Evolutionary conservation across 192 early-diverging fungal genomes (phyloP).

Genomic region (Backusella tarrabulga): DNA sequence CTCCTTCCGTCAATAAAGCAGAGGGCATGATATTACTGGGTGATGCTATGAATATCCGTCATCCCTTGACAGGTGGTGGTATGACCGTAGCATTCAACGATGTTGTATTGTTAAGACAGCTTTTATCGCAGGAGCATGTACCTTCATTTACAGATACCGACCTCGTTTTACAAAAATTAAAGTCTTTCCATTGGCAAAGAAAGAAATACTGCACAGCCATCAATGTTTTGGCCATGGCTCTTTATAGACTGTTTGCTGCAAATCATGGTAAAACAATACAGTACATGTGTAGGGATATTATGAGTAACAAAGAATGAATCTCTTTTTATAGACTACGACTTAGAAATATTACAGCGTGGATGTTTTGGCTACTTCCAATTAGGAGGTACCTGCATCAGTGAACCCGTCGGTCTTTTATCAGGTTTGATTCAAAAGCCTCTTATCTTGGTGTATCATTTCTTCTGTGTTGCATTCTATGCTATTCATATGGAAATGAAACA

Average conservation of each 20-base stretch:
- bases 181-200: slow-evolving; percentile 70
- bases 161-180: slow-evolving; percentile 54
- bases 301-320: background rate
- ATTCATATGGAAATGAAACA: slow-evolving; percentile 54
- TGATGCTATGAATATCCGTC: slow-evolving; percentile 96
- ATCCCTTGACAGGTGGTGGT: slow-evolving; percentile 93
- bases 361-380: slow-evolving; percentile 88
- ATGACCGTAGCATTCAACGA: slow-evolving; percentile 98
- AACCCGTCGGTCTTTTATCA: slow-evolving; percentile 85
- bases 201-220: slow-evolving; percentile 74
- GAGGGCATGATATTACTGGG: slow-evolving; percentile 84
- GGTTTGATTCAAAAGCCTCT: slow-evolving; percentile 74
- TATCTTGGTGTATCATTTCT: slow-evolving; percentile 88
- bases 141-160: slow-evolving; percentile 48
- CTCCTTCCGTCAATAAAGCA: slow-evolving; percentile 70
- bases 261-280: slow-evolving; percentile 52
- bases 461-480: slow-evolving; percentile 80
- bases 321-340: slow-evolving; percentile 55
- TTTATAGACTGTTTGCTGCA: slow-evolving; percentile 89
- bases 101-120: slow-evolving; percentile 68
- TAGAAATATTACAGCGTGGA: slow-evolving; percentile 74
- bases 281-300: background rate
- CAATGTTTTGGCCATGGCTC: slow-evolving; percentile 91
- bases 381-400: slow-evolving; percentile 77
- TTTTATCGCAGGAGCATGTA: slow-evolving; percentile 48